A percentile compares a stretch with the other conserved stretches of the same genome.
These are phyloP conservation scores for Puccinia triticina DNA, from an alignment of 1,284 basidiomycete genomes.

Conservation along the genomic window DNA sequence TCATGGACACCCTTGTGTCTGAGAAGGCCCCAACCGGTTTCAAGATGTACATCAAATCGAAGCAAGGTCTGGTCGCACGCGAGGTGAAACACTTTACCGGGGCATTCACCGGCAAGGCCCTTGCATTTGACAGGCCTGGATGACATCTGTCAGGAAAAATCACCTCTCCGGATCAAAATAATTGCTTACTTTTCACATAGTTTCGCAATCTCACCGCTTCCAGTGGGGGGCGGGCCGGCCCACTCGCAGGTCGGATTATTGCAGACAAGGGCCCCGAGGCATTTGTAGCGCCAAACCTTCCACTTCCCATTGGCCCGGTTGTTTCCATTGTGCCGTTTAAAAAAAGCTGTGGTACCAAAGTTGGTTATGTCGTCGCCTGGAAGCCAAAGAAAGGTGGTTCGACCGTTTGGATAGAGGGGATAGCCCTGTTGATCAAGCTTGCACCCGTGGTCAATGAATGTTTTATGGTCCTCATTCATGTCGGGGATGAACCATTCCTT, in stretches of 20 bases:
- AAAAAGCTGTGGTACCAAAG: neutral
- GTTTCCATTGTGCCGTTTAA: neutral
- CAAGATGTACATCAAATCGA: neutral
- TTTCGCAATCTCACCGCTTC: neutral
- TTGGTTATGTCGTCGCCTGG: neutral
- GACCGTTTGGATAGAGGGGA: neutral
- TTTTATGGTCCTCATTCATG: neutral
- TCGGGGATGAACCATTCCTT: too few relatives aligned
- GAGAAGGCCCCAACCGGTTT: neutral
- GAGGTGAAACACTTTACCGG: neutral
- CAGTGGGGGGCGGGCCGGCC: neutral
- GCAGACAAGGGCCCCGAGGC: neutral
- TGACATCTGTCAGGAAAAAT: too few relatives aligned
- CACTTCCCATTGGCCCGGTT: neutral
- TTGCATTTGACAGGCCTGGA: too few relatives aligned
- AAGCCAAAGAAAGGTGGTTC: neutral
- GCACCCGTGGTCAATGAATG: too few relatives aligned
- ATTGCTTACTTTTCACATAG: neutral
- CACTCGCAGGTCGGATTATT: too few relatives aligned
- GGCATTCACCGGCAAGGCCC: neutral
- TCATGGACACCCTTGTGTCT: neutral
- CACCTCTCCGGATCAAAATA: neutral
- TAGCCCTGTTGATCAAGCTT: neutral
- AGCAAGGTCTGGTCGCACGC: neutral
- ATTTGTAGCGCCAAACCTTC: neutral